Evolutionary conservation across 2,329 filamentous ascomycete species (phyloP).

Genomic region (Penicillium sp.): DNA sequence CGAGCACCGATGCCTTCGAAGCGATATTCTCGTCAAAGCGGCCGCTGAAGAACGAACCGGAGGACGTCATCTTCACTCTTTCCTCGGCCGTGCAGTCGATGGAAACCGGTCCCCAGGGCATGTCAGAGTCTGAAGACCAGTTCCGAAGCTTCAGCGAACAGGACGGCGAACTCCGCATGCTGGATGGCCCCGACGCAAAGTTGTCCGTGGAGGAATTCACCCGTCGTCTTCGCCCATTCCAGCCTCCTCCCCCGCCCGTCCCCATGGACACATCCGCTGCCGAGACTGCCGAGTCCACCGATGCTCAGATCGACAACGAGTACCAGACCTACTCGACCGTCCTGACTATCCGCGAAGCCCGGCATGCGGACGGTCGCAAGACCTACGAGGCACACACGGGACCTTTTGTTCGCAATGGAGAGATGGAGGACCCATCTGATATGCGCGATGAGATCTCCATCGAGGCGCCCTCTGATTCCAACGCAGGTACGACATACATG

Average conservation of each 20-base stretch:
- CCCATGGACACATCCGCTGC: slow-evolving; percentile 46
- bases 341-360: slow-evolving; percentile 54
- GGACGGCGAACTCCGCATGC: slow-evolving; percentile 40
- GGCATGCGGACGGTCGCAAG: slow-evolving; percentile 49
- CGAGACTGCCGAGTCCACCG: slow-evolving; percentile 38
- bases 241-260: slow-evolving; percentile 75
- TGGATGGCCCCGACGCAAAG: slow-evolving; percentile 59
- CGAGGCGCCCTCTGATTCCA: slow-evolving; percentile 55
- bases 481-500: slow-evolving; percentile 53
- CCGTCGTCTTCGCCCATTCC: slow-evolving; percentile 74
- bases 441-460: slow-evolving; percentile 39
- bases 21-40: slow-evolving; percentile 72
- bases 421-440: slow-evolving; percentile 39
- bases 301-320: slow-evolving; percentile 36
- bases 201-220: slow-evolving; percentile 67
- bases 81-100: slow-evolving; percentile 47
- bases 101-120: slow-evolving; percentile 38
- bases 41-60: slow-evolving; percentile 44
- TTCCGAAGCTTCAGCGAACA: slow-evolving; percentile 31
- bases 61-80: slow-evolving; percentile 65
- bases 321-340: slow-evolving; percentile 48
- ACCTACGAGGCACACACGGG: slow-evolving; percentile 53
- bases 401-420: slow-evolving; percentile 45
- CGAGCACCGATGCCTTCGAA: slow-evolving; percentile 73
- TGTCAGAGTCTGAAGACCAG: slow-evolving; percentile 36